Evolutionary conservation across 2,329 filamentous ascomycete species (phyloP).

Genomic region (Colletotrichum sp.): DNA sequence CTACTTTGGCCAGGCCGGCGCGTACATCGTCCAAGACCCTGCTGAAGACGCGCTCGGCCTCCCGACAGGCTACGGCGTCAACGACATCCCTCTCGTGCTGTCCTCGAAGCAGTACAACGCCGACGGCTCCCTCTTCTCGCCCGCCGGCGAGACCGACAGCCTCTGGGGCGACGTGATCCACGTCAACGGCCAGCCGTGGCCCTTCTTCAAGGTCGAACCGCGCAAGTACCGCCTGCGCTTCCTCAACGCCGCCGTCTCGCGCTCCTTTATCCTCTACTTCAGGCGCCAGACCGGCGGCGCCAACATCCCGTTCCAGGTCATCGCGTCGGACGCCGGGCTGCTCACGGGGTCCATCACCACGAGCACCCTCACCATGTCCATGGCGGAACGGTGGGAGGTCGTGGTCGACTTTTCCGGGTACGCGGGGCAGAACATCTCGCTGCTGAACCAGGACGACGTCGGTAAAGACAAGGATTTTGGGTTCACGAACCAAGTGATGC

Average conservation of each 20-base stretch:
- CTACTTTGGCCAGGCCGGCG: conserved; percentile 60
- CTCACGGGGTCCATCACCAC: conserved; percentile 47
- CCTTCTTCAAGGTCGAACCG: conserved; percentile 60
- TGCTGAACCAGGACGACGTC: conserved; percentile 34
- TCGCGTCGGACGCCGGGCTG: conserved; percentile 59
- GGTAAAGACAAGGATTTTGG: conserved; percentile 52
- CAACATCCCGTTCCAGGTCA: conserved; percentile 52
- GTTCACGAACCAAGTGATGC: conserved; percentile 56
- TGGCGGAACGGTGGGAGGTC: conserved; percentile 63
- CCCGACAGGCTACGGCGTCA: conserved; percentile 51
- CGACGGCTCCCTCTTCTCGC: conserved; percentile 53
- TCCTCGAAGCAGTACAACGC: conserved; percentile 54
- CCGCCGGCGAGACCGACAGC: conserved; percentile 45
- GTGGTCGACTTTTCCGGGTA: conserved; percentile 58
- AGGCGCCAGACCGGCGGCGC: conserved; percentile 31
- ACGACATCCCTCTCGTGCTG: conserved; percentile 58
- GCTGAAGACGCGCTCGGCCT: conserved; percentile 52
- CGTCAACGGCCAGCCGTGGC: conserved; percentile 65
- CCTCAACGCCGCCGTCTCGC: conserved; percentile 52
- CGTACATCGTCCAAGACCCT: conserved; percentile 57
- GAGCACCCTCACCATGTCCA: conserved; percentile 48
- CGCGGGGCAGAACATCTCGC: conserved; percentile 50
- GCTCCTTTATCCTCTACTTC: conserved; percentile 54
- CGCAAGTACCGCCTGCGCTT: conserved; percentile 64
- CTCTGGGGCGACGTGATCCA: conserved; percentile 63